Base-by-base conservation (phyloP, 768 basidiomycete genomes). In the Harrya chromipes region DNA sequence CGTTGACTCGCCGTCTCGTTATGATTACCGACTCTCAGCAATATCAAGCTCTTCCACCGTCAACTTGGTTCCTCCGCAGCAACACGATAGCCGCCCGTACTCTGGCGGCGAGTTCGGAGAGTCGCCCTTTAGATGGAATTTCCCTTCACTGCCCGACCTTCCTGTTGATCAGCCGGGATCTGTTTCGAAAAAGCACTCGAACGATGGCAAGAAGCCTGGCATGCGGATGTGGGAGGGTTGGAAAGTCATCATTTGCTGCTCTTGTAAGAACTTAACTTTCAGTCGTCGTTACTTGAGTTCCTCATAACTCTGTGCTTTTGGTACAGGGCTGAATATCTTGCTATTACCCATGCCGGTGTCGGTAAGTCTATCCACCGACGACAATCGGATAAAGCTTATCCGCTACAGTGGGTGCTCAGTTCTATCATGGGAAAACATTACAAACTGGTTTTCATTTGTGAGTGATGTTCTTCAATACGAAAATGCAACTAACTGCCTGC, bases 321-420 rank as follows among this genome's bases (percentile, higher is more conserved):
- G 2, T 43, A 9, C 46, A 90, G 87, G 86, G 85, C 63, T 90
- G 34, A 90, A 90, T 56, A 24, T 86, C 48, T 70, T 88, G 23
- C 68, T 90, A 8, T 49, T 85, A 16, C 70, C 84, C 44, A 75
- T 90, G 24, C 88, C 88, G 11, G 72, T 80, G 31, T 76, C 87
- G n/a, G 87, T 87, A 54, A 52, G 81, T 72, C 14, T 27, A 14
- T 34, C 14, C 17, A 21, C 12, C 4, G 23, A 37, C 20, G 26
- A 4, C 21, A 40, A 4, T 40, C 11, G 7, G 27, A 11, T n/a
- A 27, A 35, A 19, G 27, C 56, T 51, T 20, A 48, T 37, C 21
- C 6, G 40, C 40, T 26, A 23, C 43, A 88, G 84, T 87, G 82
- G 78, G 65, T 79, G 17, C 59, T 83, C 49, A 74, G 76, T 43